Conservation (phyloP, 345 rosid genomes). For the Adansonia digitata region DNA sequence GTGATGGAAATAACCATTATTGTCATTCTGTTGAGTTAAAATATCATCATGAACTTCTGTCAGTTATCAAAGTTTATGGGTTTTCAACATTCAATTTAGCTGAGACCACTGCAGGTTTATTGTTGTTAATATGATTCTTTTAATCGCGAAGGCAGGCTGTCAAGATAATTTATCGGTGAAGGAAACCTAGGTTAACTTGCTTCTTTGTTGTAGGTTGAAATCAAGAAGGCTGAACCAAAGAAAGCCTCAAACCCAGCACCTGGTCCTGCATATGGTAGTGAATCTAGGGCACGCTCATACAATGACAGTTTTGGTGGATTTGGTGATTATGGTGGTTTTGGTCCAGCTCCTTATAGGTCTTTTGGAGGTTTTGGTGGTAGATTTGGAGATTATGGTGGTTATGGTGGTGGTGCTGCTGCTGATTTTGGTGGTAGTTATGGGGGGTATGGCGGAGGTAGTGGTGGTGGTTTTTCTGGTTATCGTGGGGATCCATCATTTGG, state of each 20-base stretch:
- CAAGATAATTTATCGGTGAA: slow-evolving; percentile 2
- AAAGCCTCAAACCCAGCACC: slow-evolving; percentile 22
- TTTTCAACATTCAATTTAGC: background rate
- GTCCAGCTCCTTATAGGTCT: slow-evolving; percentile 23
- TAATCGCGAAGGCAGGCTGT: slow-evolving; percentile 9
- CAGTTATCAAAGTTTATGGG: background rate
- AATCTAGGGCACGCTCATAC: slow-evolving; percentile 25
- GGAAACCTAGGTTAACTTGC: slow-evolving; percentile 22
- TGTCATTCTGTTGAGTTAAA: background rate
- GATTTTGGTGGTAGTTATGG: slow-evolving; percentile 19
- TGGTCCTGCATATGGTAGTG: slow-evolving; percentile 27
- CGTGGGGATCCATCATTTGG: slow-evolving; percentile 23
- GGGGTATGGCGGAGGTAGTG: no score
- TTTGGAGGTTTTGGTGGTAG: slow-evolving; percentile 23
- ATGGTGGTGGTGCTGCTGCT: slow-evolving; percentile 15
- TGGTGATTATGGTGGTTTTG: slow-evolving; percentile 13
- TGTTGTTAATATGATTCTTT: background rate
- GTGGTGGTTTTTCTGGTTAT: slow-evolving; percentile 16
- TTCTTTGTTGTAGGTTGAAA: slow-evolving; percentile 32
- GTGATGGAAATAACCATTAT: background rate
- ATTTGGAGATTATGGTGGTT: slow-evolving; percentile 22
- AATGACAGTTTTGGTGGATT: slow-evolving; percentile 20
- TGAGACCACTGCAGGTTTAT: background rate
- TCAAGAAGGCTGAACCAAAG: no score
- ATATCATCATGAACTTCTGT: background rate